Evolutionary conservation across 2,329 filamentous ascomycete species (phyloP), one percentile per base, ranked within the genome.

Genomic region (Ophiostoma ips): DNA sequence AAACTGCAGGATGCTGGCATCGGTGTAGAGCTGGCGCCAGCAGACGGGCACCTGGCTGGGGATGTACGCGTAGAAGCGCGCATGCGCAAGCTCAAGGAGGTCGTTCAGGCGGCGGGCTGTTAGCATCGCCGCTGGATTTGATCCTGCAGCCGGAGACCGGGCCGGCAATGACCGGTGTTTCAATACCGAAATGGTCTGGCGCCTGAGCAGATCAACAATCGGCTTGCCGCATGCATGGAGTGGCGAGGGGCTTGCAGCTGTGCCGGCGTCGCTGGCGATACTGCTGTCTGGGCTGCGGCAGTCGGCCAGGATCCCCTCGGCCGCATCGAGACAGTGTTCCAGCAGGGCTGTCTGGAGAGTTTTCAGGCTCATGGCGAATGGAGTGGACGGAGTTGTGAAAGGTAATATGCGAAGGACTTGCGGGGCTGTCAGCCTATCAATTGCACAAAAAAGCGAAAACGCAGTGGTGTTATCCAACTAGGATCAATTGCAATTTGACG

Each of bases 21-120:
- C 83, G 1, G 81, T 81, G 60, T 85, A 88, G 5, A 89, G 64
- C 55, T 79, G 70, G 21, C 81, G 70, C 86, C 85, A 92, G 58
- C 74, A 77, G 9, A 63, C 60, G 0, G 82, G 83, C 6, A 90
- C 74, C 31, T 79, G 71, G 54, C 75, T 75, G 61, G 78, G 88
- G 1, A 78, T 73, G 54, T 77, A 87, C 4, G 81, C 73, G 58
- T 89, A 83, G 54, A 90, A 76, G 55, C 79, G 83, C 38, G 75
- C 68, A 50, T 79, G 78, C 0, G 82, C 76, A 13, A 84, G 64
- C 8, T 70, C 67, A 5, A 78, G 64, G 15, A 83, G 63, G 51
- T 83, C 75, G 34, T 74, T 64, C n/a, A 79, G 62, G 44, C 77
- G 66, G 51, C 60, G 66, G n/a, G 21, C 24, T 21, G 47, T 19